These are phyloP conservation scores for Leishmania gerbilli DNA, from an alignment of 208 protist species.

Conservation along the genomic window DNA sequence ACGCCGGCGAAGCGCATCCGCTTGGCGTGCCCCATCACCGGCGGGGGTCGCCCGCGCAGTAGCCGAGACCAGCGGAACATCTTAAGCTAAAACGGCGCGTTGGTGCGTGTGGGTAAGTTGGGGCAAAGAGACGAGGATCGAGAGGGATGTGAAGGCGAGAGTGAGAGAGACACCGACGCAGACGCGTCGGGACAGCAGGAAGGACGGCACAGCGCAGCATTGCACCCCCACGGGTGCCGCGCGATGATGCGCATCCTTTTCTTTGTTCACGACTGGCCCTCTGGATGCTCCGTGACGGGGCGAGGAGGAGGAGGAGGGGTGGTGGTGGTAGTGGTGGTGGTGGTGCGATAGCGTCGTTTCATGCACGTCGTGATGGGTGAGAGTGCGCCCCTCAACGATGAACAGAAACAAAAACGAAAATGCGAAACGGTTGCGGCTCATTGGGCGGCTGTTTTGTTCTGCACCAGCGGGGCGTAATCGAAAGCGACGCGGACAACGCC, in stretches of 20 bases:
- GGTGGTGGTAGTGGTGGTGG: too few species aligned
- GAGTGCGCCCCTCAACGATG: too few species aligned
- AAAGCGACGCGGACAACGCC: too few species aligned
- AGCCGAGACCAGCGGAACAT: constrained; percentile 48
- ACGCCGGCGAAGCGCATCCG: constrained; percentile 74
- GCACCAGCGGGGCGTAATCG: too few species aligned
- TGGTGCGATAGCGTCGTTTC: too few species aligned
- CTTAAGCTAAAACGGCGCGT: background rate
- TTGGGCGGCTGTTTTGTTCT: too few species aligned
- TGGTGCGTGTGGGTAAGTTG: background rate
- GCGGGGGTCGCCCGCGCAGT: constrained; percentile 48
- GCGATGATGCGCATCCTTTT: background rate
- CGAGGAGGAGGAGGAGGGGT: background rate
- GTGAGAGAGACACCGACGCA: background rate
- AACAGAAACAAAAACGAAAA: background rate
- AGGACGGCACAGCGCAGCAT: background rate
- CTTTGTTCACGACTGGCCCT: background rate
- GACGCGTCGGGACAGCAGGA: background rate
- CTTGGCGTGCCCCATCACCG: constrained; percentile 69
- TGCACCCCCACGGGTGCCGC: background rate
- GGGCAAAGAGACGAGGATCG: background rate
- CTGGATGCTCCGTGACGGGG: background rate
- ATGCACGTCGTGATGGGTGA: too few species aligned
- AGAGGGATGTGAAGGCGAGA: background rate
- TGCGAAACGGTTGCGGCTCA: background rate